phyloP scores from a whole-genome alignment of 495 filamentous ascomycete genomes.

The Aspergillus mulundensis region DNA sequence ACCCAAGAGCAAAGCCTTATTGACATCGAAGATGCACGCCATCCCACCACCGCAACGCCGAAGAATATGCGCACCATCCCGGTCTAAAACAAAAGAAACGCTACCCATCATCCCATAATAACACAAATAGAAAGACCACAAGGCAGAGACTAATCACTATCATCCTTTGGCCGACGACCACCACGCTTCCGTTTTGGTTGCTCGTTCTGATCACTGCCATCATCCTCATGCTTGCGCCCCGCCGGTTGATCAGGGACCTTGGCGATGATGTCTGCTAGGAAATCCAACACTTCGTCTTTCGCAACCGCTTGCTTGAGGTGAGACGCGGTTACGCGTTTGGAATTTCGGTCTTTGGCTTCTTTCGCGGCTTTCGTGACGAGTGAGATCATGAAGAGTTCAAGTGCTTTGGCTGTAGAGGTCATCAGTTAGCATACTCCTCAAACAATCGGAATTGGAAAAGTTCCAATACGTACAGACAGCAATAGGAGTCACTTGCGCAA shows the following conservation, averaged over 20 bases:
- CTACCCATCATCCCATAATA: conserved; percentile 26
- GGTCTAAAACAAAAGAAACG: conserved; percentile 27
- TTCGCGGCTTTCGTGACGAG: conserved; percentile 83
- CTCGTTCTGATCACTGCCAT: conserved; percentile 48
- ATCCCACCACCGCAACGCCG: conserved; percentile 27
- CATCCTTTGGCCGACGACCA: conserved; percentile 45
- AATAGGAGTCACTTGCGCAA: conserved; percentile 93
- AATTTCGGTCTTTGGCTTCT: conserved; percentile 73
- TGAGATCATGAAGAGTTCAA: conserved; percentile 96
- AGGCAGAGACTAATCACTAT: conserved; percentile 32
- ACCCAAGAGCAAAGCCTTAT: conserved; percentile 22
- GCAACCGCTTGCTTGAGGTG: conserved; percentile 88
- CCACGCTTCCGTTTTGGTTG: conserved; percentile 48
- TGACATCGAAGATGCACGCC: conserved; percentile 28
- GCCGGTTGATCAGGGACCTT: conserved; percentile 73
- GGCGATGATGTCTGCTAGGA: conserved; percentile 82
- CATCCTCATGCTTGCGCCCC: conserved; percentile 51
- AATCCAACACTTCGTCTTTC: conserved; percentile 87
- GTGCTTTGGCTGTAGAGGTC: conserved; percentile 61
- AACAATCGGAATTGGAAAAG: not conserved
- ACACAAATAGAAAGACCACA: not conserved
- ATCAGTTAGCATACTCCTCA: conserved; percentile 14
- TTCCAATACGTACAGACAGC: conserved; percentile 70
- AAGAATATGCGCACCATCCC: conserved; percentile 32
- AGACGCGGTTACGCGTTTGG: conserved; percentile 81